phyloP scores from a whole-genome alignment of 345 rosid genomes.

The Brassica juncea region DNA sequence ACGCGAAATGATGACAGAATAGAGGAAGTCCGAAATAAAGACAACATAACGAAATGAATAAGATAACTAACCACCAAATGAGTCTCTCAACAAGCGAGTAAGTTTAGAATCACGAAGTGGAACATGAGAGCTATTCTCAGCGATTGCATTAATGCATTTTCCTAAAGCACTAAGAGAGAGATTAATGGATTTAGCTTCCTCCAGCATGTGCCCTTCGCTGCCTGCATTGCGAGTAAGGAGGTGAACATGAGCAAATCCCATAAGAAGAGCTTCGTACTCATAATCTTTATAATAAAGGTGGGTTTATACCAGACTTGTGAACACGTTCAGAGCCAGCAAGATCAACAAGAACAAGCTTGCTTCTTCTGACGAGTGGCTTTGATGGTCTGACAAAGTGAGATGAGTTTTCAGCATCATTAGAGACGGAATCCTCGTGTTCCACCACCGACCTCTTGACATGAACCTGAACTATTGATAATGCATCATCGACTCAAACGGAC shows the following conservation, averaged over 20 bases:
- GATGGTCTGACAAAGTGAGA: slow-evolving; percentile 70
- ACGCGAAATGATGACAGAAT: not conserved
- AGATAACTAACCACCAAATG: slow-evolving; percentile 76
- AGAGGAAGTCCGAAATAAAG: slow-evolving; percentile 21
- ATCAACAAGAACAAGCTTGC: slow-evolving; percentile 93
- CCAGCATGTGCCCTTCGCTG: slow-evolving; percentile 84
- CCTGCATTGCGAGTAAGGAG: slow-evolving; percentile 51
- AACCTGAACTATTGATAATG: slow-evolving; percentile 55
- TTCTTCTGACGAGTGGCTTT: slow-evolving; percentile 76
- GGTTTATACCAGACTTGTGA: slow-evolving; percentile 78
- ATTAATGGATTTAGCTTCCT: slow-evolving; percentile 92
- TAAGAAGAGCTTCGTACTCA: slow-evolving; percentile 15
- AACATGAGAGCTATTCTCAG: slow-evolving; percentile 83
- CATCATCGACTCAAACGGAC: slow-evolving; percentile 22
- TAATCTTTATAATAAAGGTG: not conserved
- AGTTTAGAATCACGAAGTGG: slow-evolving; percentile 93
- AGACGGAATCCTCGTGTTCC: slow-evolving; percentile 56
- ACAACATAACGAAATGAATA: not conserved
- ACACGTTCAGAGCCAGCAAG: slow-evolving; percentile 99
- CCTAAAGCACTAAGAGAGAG: slow-evolving; percentile 89
- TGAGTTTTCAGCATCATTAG: slow-evolving; percentile 55
- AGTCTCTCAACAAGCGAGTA: slow-evolving; percentile 80
- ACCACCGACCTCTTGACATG: slow-evolving; percentile 77
- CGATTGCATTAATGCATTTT: slow-evolving; percentile 88
- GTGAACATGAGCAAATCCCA: slow-evolving; percentile 18